These are phyloP conservation scores for Kodamaea alishanica DNA, from an alignment of 1,139 yeast species.

Conservation along the genomic window DNA sequence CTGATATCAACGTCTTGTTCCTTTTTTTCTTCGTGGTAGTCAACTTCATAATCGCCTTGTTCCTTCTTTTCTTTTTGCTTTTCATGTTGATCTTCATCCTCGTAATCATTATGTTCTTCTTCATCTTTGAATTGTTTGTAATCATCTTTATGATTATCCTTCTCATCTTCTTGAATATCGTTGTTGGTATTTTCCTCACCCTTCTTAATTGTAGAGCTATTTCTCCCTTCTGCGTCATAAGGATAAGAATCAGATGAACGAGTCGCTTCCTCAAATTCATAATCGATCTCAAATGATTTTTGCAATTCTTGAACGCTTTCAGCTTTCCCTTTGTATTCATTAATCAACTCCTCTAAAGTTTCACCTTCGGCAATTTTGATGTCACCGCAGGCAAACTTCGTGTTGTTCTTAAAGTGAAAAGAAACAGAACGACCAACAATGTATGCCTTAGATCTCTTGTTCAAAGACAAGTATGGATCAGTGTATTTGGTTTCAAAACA, in stretches of 20 bases:
- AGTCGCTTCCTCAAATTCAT: background rate
- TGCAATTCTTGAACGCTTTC: conserved; percentile 1
- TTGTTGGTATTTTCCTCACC: too few relatives aligned
- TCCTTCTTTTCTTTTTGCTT: too few relatives aligned
- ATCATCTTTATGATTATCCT: too few relatives aligned
- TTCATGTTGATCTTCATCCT: too few relatives aligned
- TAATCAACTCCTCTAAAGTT: conserved; percentile 24
- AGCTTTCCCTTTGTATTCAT: conserved; percentile 18
- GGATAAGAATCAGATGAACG: background rate
- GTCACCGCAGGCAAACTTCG: conserved; percentile 58
- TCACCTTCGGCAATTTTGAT: conserved; percentile 34
- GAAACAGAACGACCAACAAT: conserved; percentile 52
- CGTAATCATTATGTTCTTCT: too few relatives aligned
- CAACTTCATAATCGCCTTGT: conserved; percentile 16
- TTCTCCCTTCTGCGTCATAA: too few relatives aligned
- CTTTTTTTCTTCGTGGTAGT: conserved; percentile 11
- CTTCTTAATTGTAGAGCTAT: too few relatives aligned
- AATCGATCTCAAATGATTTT: background rate
- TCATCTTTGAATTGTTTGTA: too few relatives aligned
- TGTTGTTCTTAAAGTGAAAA: conserved; percentile 47
- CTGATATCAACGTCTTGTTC: conserved; percentile 16
- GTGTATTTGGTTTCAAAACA: conserved; percentile 50
- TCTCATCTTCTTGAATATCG: too few relatives aligned
- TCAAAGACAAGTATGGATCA: conserved; percentile 54
- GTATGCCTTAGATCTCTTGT: conserved; percentile 43